Evolutionary conservation across 495 filamentous ascomycete species (phyloP), one percentile per base, ranked within the genome.

Genomic region (Pseudevernia furfuracea): DNA sequence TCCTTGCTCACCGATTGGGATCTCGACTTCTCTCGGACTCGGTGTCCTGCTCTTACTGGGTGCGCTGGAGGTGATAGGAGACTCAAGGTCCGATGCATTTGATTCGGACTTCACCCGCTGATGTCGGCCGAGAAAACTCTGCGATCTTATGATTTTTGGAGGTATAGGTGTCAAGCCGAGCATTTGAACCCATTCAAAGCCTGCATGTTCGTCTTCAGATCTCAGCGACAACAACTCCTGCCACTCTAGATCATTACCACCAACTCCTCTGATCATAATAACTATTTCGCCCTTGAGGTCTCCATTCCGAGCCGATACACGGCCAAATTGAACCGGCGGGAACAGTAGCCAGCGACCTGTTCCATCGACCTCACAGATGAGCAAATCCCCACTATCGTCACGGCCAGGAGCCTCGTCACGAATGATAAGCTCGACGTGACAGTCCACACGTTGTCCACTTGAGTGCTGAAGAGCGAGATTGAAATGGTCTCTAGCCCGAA

Each of bases 401-500:
- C 77, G 77, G 65, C 84, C 83, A 25, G 80, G 70, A 10, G 83
- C 75, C 49, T 89, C 89, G 72, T 97, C 94, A 72, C 94, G 84
- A 53, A 93, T 79, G 14, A 97, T 80, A 9, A 97, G 70, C 71
- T 97, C 95, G n/a, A 95, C 84, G 60, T 87, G 88, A 70, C 94
- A 96, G 66, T 89, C 89, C 28, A 97, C 80, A 46, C 89, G 78
- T 69, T 97, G 92, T 1, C 93, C 95, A 71, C 81, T 95, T 1
- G 95, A 95, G 74, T 99, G 94, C 63, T 82, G 81, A 4, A 99
- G 74, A 65, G 93, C 85, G 62, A 99, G 77, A 62, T 86, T 87
- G 76, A 97, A 99, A 58, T 87, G 85, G 71, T 99, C 94, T 65
- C 94, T 86, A 43, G 92, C 92, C 59, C 83, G 83, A 23, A 99